Conservation (phyloP, 2,329 filamentous ascomycete species). For the Xylariaceae sp. region DNA sequence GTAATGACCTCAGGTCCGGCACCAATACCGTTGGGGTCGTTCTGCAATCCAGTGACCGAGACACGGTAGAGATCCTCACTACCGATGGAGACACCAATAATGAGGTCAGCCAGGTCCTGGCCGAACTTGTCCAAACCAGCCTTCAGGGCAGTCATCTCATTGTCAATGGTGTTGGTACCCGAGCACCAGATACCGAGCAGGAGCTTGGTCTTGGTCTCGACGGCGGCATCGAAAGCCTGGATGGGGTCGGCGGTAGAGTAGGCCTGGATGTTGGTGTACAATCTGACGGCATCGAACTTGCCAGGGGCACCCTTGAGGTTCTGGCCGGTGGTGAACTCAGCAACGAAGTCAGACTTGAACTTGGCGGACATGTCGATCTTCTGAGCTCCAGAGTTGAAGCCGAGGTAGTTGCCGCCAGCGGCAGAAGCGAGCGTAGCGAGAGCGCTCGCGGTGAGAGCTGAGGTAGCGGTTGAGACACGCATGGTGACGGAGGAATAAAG, state of each 20-base stretch:
- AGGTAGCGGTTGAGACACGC: conserved; percentile 16
- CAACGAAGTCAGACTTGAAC: conserved; percentile 29
- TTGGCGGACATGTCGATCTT: conserved; percentile 30
- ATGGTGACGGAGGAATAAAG: conserved; percentile 9
- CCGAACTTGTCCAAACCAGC: conserved; percentile 43
- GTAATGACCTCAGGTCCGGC: conserved; percentile 43
- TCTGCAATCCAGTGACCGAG: conserved; percentile 27
- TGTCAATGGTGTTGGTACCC: conserved; percentile 34
- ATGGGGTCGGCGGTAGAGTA: conserved; percentile 48
- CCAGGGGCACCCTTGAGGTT: conserved; percentile 28
- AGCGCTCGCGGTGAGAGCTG: conserved; percentile 14
- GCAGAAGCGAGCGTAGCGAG: conserved; percentile 23
- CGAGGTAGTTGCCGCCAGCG: conserved; percentile 26
- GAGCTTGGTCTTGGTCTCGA: conserved; percentile 44
- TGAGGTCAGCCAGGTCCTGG: conserved; percentile 37
- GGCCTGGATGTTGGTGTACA: conserved; percentile 28
- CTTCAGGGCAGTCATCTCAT: conserved; percentile 48
- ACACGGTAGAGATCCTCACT: conserved; percentile 53
- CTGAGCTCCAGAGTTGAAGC: conserved; percentile 32
- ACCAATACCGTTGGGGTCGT: conserved; percentile 29
- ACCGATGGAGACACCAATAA: conserved; percentile 50
- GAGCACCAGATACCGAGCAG: conserved; percentile 50
- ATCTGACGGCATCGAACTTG: conserved; percentile 28
- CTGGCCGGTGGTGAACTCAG: conserved; percentile 31
- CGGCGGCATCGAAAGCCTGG: conserved; percentile 62